Evolutionary conservation across 331 rosid species (phyloP).

Genomic region (Arachis monticola): DNA sequence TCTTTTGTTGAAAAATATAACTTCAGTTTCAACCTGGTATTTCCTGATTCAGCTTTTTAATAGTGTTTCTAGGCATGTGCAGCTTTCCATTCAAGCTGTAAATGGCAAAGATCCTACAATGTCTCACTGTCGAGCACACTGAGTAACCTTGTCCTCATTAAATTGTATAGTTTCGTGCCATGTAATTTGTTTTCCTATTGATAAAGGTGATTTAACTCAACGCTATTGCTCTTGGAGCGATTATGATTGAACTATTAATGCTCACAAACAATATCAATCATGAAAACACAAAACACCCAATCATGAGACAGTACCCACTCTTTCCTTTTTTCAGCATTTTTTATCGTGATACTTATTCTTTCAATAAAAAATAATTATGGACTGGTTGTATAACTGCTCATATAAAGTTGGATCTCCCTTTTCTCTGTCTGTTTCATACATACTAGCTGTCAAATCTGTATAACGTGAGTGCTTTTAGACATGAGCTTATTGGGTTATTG

Average conservation of each 20-base stretch:
- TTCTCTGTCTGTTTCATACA: not conserved
- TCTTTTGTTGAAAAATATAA: conserved; percentile 32
- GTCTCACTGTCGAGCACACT: not conserved
- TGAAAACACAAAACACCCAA: too few species aligned
- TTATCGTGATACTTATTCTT: not conserved
- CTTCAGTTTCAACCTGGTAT: conserved; percentile 21
- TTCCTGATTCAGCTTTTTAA: conserved; percentile 1
- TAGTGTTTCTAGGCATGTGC: conserved; percentile 13
- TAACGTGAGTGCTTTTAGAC: conserved; percentile 36
- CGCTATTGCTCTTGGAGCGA: not conserved
- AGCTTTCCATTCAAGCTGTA: conserved; percentile 22
- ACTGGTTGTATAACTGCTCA: not conserved
- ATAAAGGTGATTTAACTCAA: not conserved
- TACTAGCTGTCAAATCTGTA: conserved; percentile 13
- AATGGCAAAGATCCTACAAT: not conserved
- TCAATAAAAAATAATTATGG: not conserved
- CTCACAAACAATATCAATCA: too few species aligned
- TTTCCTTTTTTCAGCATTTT: not conserved
- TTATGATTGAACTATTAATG: too few species aligned
- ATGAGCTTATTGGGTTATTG: conserved; percentile 28
- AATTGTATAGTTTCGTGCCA: not conserved
- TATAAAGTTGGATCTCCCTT: not conserved
- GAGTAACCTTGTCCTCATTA: not conserved
- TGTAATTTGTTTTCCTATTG: not conserved
- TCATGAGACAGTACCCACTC: too few species aligned